Base-by-base conservation (phyloP, 1,284 basidiomycete species). In the Pseudozyma sp. region DNA sequence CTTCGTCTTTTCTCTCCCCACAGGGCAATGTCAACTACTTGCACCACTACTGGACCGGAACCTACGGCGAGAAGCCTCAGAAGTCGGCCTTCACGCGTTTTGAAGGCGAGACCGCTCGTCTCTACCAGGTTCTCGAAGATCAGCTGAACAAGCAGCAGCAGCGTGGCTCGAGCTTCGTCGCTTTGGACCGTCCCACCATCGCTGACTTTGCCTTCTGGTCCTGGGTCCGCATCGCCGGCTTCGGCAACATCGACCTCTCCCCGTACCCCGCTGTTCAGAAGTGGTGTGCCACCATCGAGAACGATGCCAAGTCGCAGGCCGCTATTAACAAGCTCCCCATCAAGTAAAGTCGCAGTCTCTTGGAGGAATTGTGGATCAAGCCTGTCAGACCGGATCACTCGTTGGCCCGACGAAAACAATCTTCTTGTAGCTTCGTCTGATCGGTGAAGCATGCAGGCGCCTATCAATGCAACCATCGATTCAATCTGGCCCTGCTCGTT, bases 121-220 rank as follows among this genome's bases (percentile, higher is more conserved):
- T 82, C 8, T 79, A 79, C 68, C 54, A 68, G 45, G 49, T 82
- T 0, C 61, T 80, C 24, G 79, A 82, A 19, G 70, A 68, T 4
- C 80, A 77, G 53, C 67, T 82, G 11, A 65, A 59, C 46, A 49
- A 48, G 29, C 79, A 81, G 63, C 35, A 61, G 29, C 40, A 67
- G 60, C 56, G 69, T 11, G 79, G 80, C 13, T 72, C 71, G 24
- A 42, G 55, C 52, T 82, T 60, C 44, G 62, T 82, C 37, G 80
- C 71, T 5, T 66, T 78, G 16, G 80, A 81, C 63, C 72, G 79
- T 11, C 75, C 76, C 24, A 81, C 79, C 13, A 70, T 81, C 30
- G 80, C 80, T 29, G 80, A 82, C 53, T 75, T 75, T 44, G 54
- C 71, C 61, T 80, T 79, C 64, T 79, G 67, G 65, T 24, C 65